Conservation (phyloP, 2,329 filamentous ascomycete species). For the Penicillium sp. region DNA sequence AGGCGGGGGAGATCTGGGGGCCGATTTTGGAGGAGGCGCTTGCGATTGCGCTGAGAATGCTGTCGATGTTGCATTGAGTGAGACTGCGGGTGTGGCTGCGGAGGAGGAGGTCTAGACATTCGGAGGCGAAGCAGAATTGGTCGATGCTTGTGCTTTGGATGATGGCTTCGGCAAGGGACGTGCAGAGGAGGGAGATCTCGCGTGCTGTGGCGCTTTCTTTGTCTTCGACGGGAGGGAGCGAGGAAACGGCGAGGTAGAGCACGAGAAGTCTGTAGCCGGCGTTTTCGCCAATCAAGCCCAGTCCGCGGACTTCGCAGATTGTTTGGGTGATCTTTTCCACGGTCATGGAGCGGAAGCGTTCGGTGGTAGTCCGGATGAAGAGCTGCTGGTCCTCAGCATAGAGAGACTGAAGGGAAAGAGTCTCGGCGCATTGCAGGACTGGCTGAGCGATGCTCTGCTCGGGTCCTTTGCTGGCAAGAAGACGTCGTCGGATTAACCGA, state of each 20-base stretch:
- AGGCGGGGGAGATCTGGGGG: conserved; percentile 33
- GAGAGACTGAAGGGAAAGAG: conserved; percentile 38
- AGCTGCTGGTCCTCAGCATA: conserved; percentile 41
- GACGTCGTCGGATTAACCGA: conserved; percentile 35
- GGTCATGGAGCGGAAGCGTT: conserved; percentile 37
- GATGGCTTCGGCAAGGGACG: conserved; percentile 34
- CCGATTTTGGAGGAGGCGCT: conserved; percentile 37
- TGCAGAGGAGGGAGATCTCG: conserved; percentile 40
- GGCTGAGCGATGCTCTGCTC: conserved; percentile 31
- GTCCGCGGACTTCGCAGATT: conserved; percentile 33
- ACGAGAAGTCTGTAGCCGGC: conserved; percentile 38
- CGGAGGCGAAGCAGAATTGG: conserved; percentile 42
- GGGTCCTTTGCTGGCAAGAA: conserved; percentile 33
- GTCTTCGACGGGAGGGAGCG: conserved; percentile 37
- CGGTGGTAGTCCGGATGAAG: conserved; percentile 37
- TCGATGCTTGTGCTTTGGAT: conserved; percentile 35
- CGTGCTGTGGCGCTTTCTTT: conserved; percentile 38
- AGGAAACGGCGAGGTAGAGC: conserved; percentile 37
- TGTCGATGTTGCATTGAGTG: conserved; percentile 49
- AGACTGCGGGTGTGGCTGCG: conserved; percentile 44
- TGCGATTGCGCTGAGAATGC: conserved; percentile 41
- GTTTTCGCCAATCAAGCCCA: conserved; percentile 33
- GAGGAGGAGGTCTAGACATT: conserved; percentile 42
- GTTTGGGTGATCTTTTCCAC: conserved; percentile 31
- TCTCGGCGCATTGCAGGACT: conserved; percentile 36